Conservation (phyloP, 345 rosid species). For the Cochlearia excelsa region DNA sequence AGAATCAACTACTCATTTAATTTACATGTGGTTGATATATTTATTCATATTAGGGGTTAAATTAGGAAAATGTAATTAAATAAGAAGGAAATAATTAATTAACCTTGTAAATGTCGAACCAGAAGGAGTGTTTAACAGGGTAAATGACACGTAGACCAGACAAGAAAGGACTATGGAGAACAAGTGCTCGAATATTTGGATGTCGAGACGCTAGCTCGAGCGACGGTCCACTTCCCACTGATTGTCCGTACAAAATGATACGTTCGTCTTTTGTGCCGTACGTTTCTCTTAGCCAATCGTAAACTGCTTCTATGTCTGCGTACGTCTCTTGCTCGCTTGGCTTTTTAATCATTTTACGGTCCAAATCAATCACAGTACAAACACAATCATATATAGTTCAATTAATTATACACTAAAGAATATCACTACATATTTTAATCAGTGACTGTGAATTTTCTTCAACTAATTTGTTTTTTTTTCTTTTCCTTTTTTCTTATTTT, state of each 20-base stretch:
- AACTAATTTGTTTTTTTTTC: background rate
- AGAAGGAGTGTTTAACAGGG: slow-evolving; percentile 67
- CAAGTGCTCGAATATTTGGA: slow-evolving; percentile 61
- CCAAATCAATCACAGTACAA: slow-evolving; percentile 8
- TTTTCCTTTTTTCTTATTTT: too few relatives aligned
- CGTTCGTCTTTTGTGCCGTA: slow-evolving; percentile 68
- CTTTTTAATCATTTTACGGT: slow-evolving; percentile 30
- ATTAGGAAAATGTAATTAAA: too few relatives aligned
- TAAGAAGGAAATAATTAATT: background rate
- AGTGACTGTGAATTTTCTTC: background rate
- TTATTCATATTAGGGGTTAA: too few relatives aligned
- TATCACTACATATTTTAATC: too few relatives aligned
- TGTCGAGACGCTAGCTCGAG: slow-evolving; percentile 66
- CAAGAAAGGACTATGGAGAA: slow-evolving; percentile 82
- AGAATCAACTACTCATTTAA: too few relatives aligned
- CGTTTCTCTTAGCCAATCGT: slow-evolving; percentile 59
- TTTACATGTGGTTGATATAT: background rate
- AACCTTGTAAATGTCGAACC: slow-evolving; percentile 93
- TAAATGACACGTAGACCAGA: slow-evolving; percentile 90
- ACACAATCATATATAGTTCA: background rate
- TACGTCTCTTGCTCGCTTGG: slow-evolving; percentile 88
- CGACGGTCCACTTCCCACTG: slow-evolving; percentile 88
- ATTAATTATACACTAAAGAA: background rate
- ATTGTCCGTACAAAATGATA: slow-evolving; percentile 75
- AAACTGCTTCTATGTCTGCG: slow-evolving; percentile 84